Base-by-base conservation (phyloP, 805 yeast species). In the Wickerhamiella allomyrinae region DNA sequence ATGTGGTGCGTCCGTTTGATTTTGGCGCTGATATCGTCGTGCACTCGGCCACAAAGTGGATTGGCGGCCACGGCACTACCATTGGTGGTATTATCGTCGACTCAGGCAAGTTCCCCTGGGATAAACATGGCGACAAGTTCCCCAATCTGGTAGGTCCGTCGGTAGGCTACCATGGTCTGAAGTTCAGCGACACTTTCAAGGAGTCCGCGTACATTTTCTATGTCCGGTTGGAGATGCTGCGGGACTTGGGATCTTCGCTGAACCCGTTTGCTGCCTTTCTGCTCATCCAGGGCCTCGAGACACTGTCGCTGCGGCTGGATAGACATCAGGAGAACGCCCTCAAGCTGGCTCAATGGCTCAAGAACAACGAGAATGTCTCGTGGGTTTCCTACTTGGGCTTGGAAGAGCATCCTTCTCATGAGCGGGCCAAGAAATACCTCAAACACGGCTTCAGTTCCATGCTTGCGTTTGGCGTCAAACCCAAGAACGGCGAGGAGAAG, bases 1-100 rank as follows among this genome's bases (percentile, higher is more conserved):
- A 65, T 68, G 73, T 82, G 54, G 74, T 83, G 46, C 76, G 73
- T 51, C 97, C 97, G 48, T 64, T 87, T 51, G 81, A 81, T 48
- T 80, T 74, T 56, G 96, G 96, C 51, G 96, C 85, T 37, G 95
- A 87, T 60, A 79, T 87, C 50, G 80, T 89, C 25, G 81, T 81
- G 17, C 95, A 87, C 62, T 86, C 95, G 47, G 95, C 95, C 42
- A 87, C 97, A 46, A 87, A 87, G 63, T 89, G 95, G 95, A 87
- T 87, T 51, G 94, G 94, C 49, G 97, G 96, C 46, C 96, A 87
- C 59, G 96, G 97, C 58, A 85, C 82, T 44, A 84, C 95, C 35
- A 78, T 87, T 61, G 96, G 81, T 41, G 97, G 97, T 69, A 82
- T 79, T 41, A 39, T 45, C 13, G 43, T 45, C 11, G 95, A 89